Base-by-base conservation (phyloP, 306 rosid genomes). In the Quercus berberidifolia region DNA sequence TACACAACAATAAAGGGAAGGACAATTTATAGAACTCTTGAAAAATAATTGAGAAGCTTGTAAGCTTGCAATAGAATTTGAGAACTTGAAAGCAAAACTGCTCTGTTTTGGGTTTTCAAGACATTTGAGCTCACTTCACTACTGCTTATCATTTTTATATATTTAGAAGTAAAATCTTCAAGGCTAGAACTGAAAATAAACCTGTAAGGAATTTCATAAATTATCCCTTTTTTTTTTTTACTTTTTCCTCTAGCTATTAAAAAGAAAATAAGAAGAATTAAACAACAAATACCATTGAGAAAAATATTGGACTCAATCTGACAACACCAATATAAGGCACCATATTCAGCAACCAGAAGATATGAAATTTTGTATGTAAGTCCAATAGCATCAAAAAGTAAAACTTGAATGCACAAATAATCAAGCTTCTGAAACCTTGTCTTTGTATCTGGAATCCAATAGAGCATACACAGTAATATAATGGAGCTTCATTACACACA, bases 11-110 rank as follows among this genome's bases (percentile, higher is more conserved):
- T 28, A 55, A 15, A 49, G 28, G 19, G 38, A 74, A 41, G 18
- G 71, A 60, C 35, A 23, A 74, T 19, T n/a, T 18, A 38, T 3
- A 35, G 17, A 67, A 19, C 35, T 71, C 75, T 49, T 13, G 7
- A 55, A 51, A 35, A 60, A 20, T 41, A 43, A 63, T 58, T 41
- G 62, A 83, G 28, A 60, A 58, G 76, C 63, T 76, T 63, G 31
- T 25, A 87, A 78, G 31, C 55, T 52, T 52, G 31, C 73, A 43
- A 55, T 60, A 43, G 57, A 84, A 49, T 8, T 41, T 38, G 62
- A 4, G 41, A 73, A 71, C 41, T 57, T 49, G 20, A 28, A 74
- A 21, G 51, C 20, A n/a, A 15, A 74, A 71, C 21, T 14, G 1
- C 20, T 5, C 10, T 64, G 5, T 30, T 28, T 63, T n/a, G 25